phyloP scores from a whole-genome alignment of 148 eudicot genomes.

The Mesembryanthemum crystallinum region DNA sequence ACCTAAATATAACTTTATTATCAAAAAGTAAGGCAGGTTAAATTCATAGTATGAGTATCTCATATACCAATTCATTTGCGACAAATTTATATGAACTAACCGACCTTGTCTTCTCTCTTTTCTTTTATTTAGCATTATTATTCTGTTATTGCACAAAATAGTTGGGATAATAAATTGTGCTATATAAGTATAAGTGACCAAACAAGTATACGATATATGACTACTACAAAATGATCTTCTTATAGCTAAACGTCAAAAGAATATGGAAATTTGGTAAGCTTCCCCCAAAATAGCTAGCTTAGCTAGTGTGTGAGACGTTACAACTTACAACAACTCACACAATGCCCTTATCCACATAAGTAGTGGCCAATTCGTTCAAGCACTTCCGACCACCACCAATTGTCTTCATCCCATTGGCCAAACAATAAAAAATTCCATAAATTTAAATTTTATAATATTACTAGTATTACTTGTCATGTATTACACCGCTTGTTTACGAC shows the following conservation, averaged over 20 bases:
- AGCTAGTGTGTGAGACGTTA: constrained; percentile 22
- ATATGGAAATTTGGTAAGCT: constrained; percentile 24
- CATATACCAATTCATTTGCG: too few relatives aligned
- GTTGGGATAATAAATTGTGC: too few relatives aligned
- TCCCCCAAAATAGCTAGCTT: not conserved
- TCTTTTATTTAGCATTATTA: too few relatives aligned
- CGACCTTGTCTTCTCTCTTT: too few relatives aligned
- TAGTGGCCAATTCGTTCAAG: constrained; percentile 29
- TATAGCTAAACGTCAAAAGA: not conserved
- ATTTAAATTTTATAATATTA: not conserved
- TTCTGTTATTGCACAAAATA: too few relatives aligned
- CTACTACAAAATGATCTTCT: too few relatives aligned
- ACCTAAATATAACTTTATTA: too few relatives aligned
- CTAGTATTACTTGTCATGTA: constrained; percentile 12
- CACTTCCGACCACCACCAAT: constrained; percentile 22
- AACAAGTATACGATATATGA: too few relatives aligned
- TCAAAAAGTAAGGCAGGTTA: too few relatives aligned
- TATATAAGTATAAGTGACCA: too few relatives aligned
- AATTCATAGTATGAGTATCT: too few relatives aligned
- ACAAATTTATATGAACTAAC: too few relatives aligned
- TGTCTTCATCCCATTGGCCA: constrained; percentile 17
- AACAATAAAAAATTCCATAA: not conserved
- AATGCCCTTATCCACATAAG: constrained; percentile 25
- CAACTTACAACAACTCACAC: not conserved
- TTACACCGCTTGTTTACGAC: constrained; percentile 26